These are phyloP conservation scores for Endoconidiophora laricicola DNA, from an alignment of 2,329 filamentous ascomycete genomes.

Conservation along the genomic window DNA sequence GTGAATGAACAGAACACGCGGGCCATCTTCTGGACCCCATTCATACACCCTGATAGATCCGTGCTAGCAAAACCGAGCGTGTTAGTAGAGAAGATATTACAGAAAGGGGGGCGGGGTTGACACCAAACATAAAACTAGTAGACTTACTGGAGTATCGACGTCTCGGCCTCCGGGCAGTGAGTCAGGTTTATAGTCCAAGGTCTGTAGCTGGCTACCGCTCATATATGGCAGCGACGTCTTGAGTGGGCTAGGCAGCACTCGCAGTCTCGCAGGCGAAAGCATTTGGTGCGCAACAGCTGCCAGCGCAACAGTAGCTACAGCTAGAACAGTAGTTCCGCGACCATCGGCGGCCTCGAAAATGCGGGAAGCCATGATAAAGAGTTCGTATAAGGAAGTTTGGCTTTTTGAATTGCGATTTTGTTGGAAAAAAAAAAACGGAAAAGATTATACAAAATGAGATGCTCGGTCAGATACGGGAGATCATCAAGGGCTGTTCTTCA, in stretches of 20 bases:
- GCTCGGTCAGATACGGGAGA: too few relatives aligned
- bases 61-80: constrained; percentile 29
- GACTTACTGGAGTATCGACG: constrained; percentile 43
- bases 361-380: constrained; percentile 2
- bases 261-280: constrained; percentile 25
- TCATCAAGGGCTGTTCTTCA: too few relatives aligned
- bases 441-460: too few relatives aligned
- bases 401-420: too few relatives aligned
- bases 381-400: too few relatives aligned
- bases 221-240: constrained; percentile 24
- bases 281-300: constrained; percentile 21
- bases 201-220: constrained; percentile 22
- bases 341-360: constrained; percentile 6
- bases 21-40: constrained; percentile 58
- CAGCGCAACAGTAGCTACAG: constrained; percentile 25
- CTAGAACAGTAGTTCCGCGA: constrained; percentile 20
- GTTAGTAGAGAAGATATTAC: not conserved
- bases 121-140: constrained; percentile 14
- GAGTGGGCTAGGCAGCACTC: constrained; percentile 29
- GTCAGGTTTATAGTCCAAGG: constrained; percentile 45
- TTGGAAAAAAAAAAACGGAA: too few relatives aligned
- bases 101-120: not conserved
- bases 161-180: constrained; percentile 57
- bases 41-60: constrained; percentile 67
- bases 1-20: constrained; percentile 62